Base-by-base conservation (phyloP, 2,329 filamentous ascomycete genomes). In the Arthroderma uncinatum region DNA sequence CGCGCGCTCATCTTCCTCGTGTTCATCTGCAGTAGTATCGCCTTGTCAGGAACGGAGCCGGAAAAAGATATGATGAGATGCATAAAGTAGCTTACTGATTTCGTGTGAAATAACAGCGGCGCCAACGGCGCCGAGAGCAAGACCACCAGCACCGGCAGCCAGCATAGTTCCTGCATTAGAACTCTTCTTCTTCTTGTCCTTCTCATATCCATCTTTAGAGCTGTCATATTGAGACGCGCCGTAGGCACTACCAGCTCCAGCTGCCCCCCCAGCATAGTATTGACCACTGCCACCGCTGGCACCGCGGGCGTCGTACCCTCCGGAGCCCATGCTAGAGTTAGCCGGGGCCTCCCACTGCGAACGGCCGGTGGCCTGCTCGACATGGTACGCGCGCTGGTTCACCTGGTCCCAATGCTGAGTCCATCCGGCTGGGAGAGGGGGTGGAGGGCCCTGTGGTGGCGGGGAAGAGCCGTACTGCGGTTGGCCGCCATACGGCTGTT, bases 271-370 rank as follows among this genome's bases (percentile, higher is more conserved):
- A 28, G 33, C 28, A 19, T 57, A 53, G 65, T 84, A 87, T 71
- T 81, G 86, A 73, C 81, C 85, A 57, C 81, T 79, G 65, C 83
- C 79, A 59, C 76, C 73, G 58, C 74, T 14, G n/a, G n/a, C 39
- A 23, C 56, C 56, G 9, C 56, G 75, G 62, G 87, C 83, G 68
- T 84, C 79, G 23, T 82, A 74, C 28, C 74, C 71, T 83, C 84
- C 87, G 62, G 83, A 83, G 53, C 75, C 65, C 23, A 83, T 77
- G 61, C 85, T 73, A n/a, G n/a, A n/a, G n/a, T n/a, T n/a, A n/a
- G n/a, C n/a, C 16, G 68, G 66, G 59, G 79, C 73, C 21, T 78
- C 74, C 76, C 75, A 78, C 60, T 77, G 74, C 1, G 71, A 73
- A 58, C 73, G 71, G 19, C 76, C 76, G 10, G 74, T 77, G 21